Conservation (phyloP, 129 eudicot species). For the Centella asiatica region DNA sequence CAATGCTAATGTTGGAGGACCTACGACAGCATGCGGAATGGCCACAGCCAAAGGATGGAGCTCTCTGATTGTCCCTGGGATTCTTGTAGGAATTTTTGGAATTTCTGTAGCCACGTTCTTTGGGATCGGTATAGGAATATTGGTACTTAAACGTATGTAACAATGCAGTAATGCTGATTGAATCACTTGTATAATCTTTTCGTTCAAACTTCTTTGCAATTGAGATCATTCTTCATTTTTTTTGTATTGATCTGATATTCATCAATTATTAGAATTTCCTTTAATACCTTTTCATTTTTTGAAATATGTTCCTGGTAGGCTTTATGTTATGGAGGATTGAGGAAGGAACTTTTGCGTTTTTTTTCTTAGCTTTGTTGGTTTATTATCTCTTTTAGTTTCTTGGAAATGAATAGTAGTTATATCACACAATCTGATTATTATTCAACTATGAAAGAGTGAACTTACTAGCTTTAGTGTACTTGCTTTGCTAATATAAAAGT, state of each 20-base stretch:
- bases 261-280: no score
- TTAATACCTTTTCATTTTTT: no score
- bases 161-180: not conserved
- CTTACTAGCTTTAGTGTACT: not conserved
- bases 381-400: no score
- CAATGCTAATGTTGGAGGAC: conserved; percentile 92
- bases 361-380: no score
- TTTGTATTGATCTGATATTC: no score
- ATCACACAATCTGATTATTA: not conserved
- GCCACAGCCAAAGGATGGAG: conserved; percentile 87
- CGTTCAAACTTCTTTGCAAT: not conserved
- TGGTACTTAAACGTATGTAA: conserved; percentile 50
- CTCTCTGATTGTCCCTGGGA: conserved; percentile 64
- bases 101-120: conserved; percentile 67
- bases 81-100: conserved; percentile 83
- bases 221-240: not conserved
- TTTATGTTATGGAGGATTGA: no score
- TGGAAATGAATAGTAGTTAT: no score
- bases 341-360: no score
- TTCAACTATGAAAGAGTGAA: not conserved
- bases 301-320: not conserved
- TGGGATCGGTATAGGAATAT: conserved; percentile 53
- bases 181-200: not conserved
- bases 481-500: conserved; percentile 9
- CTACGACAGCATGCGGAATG: conserved; percentile 94